Evolutionary conservation across 73 alveolate species (phyloP).

Genomic region (Paramecium primaurelia): DNA sequence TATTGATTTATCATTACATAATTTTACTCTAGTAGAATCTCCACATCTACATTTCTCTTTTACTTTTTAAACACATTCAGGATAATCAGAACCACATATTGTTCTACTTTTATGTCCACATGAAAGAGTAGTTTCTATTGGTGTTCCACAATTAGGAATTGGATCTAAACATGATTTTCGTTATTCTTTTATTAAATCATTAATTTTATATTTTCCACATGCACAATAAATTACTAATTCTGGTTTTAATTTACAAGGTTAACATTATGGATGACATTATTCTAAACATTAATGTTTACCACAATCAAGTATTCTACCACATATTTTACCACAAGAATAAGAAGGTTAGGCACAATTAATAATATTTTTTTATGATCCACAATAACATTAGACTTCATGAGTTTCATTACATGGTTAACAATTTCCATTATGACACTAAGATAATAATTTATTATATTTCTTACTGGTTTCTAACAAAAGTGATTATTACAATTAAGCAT

Average conservation of each 20-base stretch:
- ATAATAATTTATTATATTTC: neutral
- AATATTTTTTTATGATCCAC: slow-evolving; percentile 66
- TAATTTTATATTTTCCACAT: slow-evolving; percentile 70
- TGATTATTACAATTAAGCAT: slow-evolving; percentile 71
- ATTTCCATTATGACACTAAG: slow-evolving; percentile 70
- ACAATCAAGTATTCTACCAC: slow-evolving; percentile 87
- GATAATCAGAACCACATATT: slow-evolving; percentile 23
- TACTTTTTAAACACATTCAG: slow-evolving; percentile 12
- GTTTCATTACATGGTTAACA: slow-evolving; percentile 68
- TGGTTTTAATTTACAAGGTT: slow-evolving; percentile 75
- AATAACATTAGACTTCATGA: slow-evolving; percentile 65
- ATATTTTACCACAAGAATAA: slow-evolving; percentile 81
- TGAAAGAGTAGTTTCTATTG: slow-evolving; percentile 64
- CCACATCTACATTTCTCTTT: slow-evolving; percentile 54
- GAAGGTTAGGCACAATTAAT: slow-evolving; percentile 74
- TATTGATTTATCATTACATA: slow-evolving; percentile 30
- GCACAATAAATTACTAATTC: slow-evolving; percentile 69
- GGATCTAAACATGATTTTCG: slow-evolving; percentile 72
- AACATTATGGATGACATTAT: slow-evolving; percentile 92
- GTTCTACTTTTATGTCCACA: slow-evolving; percentile 61
- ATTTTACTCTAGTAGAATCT: neutral
- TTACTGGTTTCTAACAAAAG: slow-evolving; percentile 56
- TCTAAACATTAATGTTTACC: slow-evolving; percentile 88
- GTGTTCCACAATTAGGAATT: slow-evolving; percentile 73
- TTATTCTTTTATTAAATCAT: slow-evolving; percentile 30